Conservation (phyloP, 306 rosid genomes). For the Citrullus amarus region DNA sequence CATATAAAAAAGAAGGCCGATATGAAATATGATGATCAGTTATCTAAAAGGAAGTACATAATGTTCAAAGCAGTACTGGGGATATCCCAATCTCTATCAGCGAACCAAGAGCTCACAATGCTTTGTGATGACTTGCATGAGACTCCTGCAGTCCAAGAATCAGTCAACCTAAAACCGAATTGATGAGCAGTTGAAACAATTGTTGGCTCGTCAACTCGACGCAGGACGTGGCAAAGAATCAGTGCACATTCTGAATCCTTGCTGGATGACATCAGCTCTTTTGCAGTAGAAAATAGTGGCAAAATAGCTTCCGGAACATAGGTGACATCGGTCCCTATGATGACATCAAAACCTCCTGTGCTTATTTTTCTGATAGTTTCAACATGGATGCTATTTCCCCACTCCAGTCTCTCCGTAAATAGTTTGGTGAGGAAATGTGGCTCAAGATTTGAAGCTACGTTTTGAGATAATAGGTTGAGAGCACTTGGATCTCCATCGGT, state of each 20-base stretch:
- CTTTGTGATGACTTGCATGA: constrained; percentile 14
- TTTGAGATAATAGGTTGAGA: constrained; percentile 51
- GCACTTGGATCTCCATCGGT: constrained; percentile 75
- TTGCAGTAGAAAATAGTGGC: constrained; percentile 75
- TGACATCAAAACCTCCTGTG: constrained; percentile 51
- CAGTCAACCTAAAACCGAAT: constrained; percentile 53
- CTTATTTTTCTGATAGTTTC: constrained; percentile 45
- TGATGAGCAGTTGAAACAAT: constrained; percentile 49
- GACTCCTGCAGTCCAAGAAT: constrained; percentile 48
- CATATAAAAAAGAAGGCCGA: not conserved
- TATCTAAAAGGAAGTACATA: constrained; percentile 40
- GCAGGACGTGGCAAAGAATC: constrained; percentile 69
- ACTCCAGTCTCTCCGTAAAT: constrained; percentile 33
- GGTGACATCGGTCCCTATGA: constrained; percentile 80
- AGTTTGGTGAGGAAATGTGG: constrained; percentile 33
- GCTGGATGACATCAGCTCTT: constrained; percentile 37
- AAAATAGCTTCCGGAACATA: constrained; percentile 61
- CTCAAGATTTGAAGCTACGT: constrained; percentile 48
- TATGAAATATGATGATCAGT: constrained; percentile 11
- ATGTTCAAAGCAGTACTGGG: constrained; percentile 50
- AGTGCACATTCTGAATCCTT: constrained; percentile 22
- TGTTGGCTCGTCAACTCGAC: constrained; percentile 65
- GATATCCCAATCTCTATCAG: constrained; percentile 31
- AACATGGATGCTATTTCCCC: constrained; percentile 65
- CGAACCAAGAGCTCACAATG: constrained; percentile 50